Evolutionary conservation across 2,329 filamentous ascomycete genomes (phyloP).

Genomic region (Trichoderma guizhouense): DNA sequence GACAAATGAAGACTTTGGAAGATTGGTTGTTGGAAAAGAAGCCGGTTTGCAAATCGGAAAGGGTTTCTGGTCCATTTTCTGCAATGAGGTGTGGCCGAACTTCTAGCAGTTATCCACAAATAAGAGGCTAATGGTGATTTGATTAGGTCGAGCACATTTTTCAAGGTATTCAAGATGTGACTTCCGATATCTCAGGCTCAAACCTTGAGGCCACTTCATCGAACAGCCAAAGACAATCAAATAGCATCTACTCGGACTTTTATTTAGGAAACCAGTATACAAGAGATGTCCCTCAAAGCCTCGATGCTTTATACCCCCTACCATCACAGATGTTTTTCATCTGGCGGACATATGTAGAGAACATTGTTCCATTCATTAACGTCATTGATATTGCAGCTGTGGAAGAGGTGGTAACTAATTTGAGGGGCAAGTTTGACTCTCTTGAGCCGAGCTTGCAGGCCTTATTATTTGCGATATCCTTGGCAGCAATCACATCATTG

Average conservation of each 20-base stretch:
- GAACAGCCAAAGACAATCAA: neutral
- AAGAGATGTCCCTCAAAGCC: neutral
- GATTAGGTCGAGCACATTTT: neutral
- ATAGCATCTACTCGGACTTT: neutral
- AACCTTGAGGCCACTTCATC: neutral
- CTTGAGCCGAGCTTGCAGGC: neutral
- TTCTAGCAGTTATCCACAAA: neutral
- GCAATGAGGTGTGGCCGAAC: slow-evolving; percentile 25
- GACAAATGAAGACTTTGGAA: slow-evolving; percentile 9
- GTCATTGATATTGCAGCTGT: neutral
- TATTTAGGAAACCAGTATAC: neutral
- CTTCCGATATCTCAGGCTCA: neutral
- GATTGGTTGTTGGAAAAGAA: neutral
- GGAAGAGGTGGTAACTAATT: neutral
- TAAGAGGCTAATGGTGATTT: neutral
- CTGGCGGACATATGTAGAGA: neutral
- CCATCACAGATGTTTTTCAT: neutral
- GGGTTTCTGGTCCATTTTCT: slow-evolving; percentile 34
- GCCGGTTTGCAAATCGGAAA: slow-evolving; percentile 28
- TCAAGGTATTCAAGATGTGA: neutral
- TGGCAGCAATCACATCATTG: neutral
- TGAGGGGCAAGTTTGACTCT: neutral
- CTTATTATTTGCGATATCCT: neutral
- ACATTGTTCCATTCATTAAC: neutral
- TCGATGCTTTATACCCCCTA: neutral